phyloP scores from a whole-genome alignment of 1,284 basidiomycete species.

The Afroboletus lepidellus region DNA sequence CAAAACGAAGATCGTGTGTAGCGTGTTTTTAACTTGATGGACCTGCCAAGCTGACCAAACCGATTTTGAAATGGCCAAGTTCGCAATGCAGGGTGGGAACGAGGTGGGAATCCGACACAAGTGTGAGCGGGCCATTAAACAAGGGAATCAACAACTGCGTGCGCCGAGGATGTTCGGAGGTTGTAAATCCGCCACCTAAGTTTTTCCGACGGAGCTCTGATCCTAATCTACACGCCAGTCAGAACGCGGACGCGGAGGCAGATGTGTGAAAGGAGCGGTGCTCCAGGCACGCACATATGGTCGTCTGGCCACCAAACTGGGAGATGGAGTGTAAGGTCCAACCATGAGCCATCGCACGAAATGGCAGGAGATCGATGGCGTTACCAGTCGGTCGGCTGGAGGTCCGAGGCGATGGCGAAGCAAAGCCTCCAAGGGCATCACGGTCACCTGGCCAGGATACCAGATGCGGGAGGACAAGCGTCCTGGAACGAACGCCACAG shows the following conservation, averaged over 20 bases:
- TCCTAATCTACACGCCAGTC: background rate
- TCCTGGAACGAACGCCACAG: background rate
- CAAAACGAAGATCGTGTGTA: background rate
- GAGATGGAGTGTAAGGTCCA: slow-evolving; percentile 2
- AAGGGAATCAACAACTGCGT: background rate
- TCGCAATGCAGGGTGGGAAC: too few relatives aligned
- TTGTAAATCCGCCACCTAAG: background rate
- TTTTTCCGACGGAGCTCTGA: background rate
- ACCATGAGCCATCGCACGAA: background rate
- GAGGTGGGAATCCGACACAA: background rate
- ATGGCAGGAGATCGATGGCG: background rate
- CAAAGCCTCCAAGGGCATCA: background rate
- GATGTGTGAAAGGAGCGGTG: background rate
- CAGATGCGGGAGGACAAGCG: too few relatives aligned
- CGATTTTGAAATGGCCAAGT: background rate
- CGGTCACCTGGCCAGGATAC: slow-evolving; percentile 2
- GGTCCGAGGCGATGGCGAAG: background rate
- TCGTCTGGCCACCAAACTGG: background rate
- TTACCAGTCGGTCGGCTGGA: background rate
- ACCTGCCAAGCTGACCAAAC: background rate
- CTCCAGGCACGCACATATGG: slow-evolving; percentile 5
- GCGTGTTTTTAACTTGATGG: slow-evolving; percentile 1
- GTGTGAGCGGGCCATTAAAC: background rate
- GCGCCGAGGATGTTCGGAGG: background rate
- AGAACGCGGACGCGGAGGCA: background rate